Evolutionary conservation across 805 yeast genomes (phyloP).

Genomic region (Starmerella powellii): DNA sequence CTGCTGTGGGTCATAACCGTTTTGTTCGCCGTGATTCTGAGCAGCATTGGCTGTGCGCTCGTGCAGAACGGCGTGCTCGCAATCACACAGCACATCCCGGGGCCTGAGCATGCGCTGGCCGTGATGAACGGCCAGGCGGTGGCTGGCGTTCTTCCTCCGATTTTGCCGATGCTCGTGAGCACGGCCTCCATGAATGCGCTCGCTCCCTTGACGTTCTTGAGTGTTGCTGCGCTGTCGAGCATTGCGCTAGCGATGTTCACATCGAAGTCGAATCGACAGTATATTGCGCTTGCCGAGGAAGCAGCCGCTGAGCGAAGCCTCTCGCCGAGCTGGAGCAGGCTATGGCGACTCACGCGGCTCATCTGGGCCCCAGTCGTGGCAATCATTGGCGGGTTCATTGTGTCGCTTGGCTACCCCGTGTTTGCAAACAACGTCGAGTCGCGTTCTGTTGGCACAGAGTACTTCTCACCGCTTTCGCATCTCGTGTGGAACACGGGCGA

Average conservation of each 20-base stretch:
- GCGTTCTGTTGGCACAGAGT: constrained; percentile 29
- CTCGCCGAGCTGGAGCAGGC: constrained; percentile 3
- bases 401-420: constrained; percentile 75
- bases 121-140: constrained; percentile 91
- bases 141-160: constrained; percentile 84
- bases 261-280: constrained; percentile 8
- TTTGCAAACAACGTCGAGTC: constrained; percentile 67
- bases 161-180: constrained; percentile 45
- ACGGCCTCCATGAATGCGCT: constrained; percentile 44
- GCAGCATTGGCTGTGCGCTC: constrained; percentile 65
- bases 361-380: constrained; percentile 53
- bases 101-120: constrained; percentile 32
- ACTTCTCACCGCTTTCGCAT: constrained; percentile 66
- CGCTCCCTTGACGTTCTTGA: constrained; percentile 30
- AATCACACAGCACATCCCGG: constrained; percentile 46
- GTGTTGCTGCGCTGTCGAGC: constrained; percentile 16
- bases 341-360: not conserved
- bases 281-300: constrained; percentile 14
- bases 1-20: constrained; percentile 28
- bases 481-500: constrained; percentile 87
- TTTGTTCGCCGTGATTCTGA: constrained; percentile 52
- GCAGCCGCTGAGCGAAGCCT: not conserved
- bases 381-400: constrained; percentile 59
- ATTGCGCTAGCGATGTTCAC: constrained; percentile 10
- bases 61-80: constrained; percentile 91